Evolutionary conservation across 306 rosid genomes (phyloP).

Genomic region (Sphenostylis stenocarpa): DNA sequence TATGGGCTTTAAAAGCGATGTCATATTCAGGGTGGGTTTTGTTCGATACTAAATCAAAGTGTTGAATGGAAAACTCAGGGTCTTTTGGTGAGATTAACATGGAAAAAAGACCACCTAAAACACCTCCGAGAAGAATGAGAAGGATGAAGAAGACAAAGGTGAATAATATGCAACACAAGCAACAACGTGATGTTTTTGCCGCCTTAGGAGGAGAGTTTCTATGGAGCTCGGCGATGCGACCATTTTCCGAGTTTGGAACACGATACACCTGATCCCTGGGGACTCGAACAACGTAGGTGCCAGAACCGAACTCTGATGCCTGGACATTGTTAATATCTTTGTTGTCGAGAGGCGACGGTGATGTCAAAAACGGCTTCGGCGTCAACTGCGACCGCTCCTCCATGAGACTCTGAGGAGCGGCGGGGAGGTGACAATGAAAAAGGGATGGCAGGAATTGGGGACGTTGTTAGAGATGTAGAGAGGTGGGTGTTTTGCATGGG

Average conservation of each 20-base stretch:
- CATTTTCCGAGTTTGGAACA: constrained; percentile 54
- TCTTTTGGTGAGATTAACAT: constrained; percentile 13
- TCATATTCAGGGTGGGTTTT: constrained; percentile 9
- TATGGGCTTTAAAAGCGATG: constrained; percentile 31
- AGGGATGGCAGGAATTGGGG: neutral
- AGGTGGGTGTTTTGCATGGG: constrained; percentile 26
- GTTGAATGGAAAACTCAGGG: constrained; percentile 41
- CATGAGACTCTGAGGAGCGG: constrained; percentile 69
- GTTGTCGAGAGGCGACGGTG: neutral
- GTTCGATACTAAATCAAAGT: neutral
- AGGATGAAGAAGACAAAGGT: constrained; percentile 1
- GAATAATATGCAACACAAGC: constrained; percentile 7
- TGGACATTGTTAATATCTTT: neutral
- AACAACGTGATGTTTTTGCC: neutral
- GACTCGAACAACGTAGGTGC: constrained; percentile 61
- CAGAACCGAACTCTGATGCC: neutral
- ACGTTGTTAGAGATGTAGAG: constrained; percentile 18
- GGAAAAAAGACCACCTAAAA: constrained; percentile 29
- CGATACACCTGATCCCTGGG: constrained; percentile 77
- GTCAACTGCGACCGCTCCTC: constrained; percentile 84
- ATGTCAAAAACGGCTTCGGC: neutral
- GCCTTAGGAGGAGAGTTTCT: neutral
- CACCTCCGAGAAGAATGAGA: neutral
- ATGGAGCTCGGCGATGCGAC: constrained; percentile 39
- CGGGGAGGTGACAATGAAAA: constrained; percentile 9